Evolutionary conservation across 257 asterid genomes (phyloP).

Genomic region (Cynanchum wilfordii): DNA sequence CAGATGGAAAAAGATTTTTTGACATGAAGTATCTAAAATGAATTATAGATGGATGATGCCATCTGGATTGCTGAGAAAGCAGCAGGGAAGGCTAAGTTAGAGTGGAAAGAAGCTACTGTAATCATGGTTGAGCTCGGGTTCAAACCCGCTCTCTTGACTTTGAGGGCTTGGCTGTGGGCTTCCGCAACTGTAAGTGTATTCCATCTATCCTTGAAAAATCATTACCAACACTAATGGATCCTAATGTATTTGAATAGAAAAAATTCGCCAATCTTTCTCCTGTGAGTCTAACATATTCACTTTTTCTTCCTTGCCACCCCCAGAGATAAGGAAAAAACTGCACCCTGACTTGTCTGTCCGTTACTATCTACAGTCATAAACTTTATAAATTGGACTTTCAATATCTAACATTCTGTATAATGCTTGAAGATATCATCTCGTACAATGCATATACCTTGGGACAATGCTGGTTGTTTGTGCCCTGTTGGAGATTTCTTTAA

Average conservation of each 20-base stretch:
- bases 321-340: no score
- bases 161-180: constrained; percentile 91
- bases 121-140: constrained; percentile 53
- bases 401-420: background rate
- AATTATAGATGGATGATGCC: constrained; percentile 78
- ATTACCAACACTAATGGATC: background rate
- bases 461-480: constrained; percentile 81
- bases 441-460: constrained; percentile 89
- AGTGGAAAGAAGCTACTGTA: constrained; percentile 58
- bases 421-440: constrained; percentile 79
- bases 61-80: constrained; percentile 81
- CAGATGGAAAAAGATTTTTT: constrained; percentile 17
- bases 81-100: constrained; percentile 44
- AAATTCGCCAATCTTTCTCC: background rate
- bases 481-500: constrained; percentile 96
- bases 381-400: background rate
- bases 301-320: background rate
- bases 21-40: constrained; percentile 24
- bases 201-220: background rate
- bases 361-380: background rate
- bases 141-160: constrained; percentile 50
- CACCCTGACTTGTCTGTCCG: background rate
- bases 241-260: background rate
- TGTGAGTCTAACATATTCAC: background rate
- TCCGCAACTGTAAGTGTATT: constrained; percentile 64